Evolutionary conservation across 2,329 filamentous ascomycete genomes (phyloP).

Genomic region (Mollisia scopiformis): DNA sequence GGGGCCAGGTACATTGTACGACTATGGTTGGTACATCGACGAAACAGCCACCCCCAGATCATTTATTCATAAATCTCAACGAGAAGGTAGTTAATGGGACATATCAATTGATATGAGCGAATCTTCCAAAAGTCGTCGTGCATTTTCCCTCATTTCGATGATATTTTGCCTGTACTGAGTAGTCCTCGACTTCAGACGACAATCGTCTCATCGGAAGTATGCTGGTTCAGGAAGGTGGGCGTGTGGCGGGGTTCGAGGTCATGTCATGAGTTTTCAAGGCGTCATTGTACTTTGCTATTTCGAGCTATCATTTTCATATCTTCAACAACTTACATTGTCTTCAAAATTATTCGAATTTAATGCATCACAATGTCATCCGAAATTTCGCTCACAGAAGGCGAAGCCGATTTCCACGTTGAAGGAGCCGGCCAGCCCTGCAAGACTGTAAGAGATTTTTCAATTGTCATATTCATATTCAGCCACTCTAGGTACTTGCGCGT

Average conservation of each 20-base stretch:
- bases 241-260: not conserved
- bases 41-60: not conserved
- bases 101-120: not conserved
- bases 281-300: not conserved
- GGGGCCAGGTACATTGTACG: too few species aligned
- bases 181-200: not conserved
- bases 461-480: too few species aligned
- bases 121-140: too few species aligned
- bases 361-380: not conserved
- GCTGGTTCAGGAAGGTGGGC: slow-evolving; percentile 2
- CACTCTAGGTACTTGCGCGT: not conserved
- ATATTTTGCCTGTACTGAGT: not conserved
- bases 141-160: not conserved
- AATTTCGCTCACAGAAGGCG: slow-evolving; percentile 8
- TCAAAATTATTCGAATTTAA: not conserved
- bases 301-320: not conserved
- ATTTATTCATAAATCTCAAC: not conserved
- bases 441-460: slow-evolving; percentile 8
- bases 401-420: slow-evolving; percentile 15
- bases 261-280: not conserved
- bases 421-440: slow-evolving; percentile 18
- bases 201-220: not conserved
- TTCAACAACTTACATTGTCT: not conserved
- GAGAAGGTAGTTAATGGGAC: not conserved
- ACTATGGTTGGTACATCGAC: too few species aligned